Evolutionary conservation across 2,329 filamentous ascomycete species (phyloP).

Genomic region (Tolypocladium ophioglossoides): DNA sequence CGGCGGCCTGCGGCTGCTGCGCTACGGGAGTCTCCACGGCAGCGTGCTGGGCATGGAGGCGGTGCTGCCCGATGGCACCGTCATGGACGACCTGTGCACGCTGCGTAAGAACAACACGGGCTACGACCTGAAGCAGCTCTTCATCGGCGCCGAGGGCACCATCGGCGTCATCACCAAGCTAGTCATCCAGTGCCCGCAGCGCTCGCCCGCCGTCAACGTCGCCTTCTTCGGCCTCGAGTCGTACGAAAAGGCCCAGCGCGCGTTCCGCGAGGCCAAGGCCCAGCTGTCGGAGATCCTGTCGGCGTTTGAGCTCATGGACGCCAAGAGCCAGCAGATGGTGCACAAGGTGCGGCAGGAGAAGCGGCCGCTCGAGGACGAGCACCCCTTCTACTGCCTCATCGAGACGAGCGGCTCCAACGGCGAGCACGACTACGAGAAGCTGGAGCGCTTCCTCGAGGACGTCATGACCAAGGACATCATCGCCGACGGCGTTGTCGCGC

Average conservation of each 20-base stretch:
- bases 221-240: slow-evolving; percentile 88
- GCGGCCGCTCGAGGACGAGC: slow-evolving; percentile 67
- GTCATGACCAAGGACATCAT: slow-evolving; percentile 86
- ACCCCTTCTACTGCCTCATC: slow-evolving; percentile 93
- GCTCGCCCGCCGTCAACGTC: slow-evolving; percentile 82
- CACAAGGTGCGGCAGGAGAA: slow-evolving; percentile 64
- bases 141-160: slow-evolving; percentile 92
- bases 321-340: slow-evolving; percentile 68
- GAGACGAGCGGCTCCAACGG: slow-evolving; percentile 93
- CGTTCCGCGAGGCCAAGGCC: slow-evolving; percentile 80
- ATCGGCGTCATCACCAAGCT: slow-evolving; percentile 89
- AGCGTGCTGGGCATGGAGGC: slow-evolving; percentile 88
- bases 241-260: slow-evolving; percentile 77
- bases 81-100: slow-evolving; percentile 79
- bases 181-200: slow-evolving; percentile 80
- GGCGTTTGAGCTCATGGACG: slow-evolving; percentile 96
- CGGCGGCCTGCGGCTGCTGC: slow-evolving; percentile 76
- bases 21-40: slow-evolving; percentile 91
- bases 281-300: slow-evolving; percentile 93
- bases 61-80: slow-evolving; percentile 84
- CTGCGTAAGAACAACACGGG: slow-evolving; percentile 98
- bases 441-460: slow-evolving; percentile 81
- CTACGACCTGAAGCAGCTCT: slow-evolving; percentile 93
- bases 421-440: slow-evolving; percentile 88
- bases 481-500: slow-evolving; percentile 78